Conservation (phyloP, 371 early-diverging fungal species). For the Conidiobolus incongruus region DNA sequence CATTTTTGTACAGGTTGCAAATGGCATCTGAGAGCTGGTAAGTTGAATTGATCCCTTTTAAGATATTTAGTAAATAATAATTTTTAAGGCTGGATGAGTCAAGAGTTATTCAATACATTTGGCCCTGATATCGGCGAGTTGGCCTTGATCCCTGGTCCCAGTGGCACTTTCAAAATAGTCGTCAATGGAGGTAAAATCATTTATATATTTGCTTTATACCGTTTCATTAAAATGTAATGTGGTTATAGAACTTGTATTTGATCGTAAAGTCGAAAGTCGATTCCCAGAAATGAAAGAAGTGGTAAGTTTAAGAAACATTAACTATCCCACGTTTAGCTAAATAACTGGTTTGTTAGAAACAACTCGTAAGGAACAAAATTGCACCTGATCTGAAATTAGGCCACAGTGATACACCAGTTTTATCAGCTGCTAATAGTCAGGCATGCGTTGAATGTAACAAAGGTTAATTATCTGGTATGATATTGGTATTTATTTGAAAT, state of each 20-base stretch:
- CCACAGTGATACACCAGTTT: conserved; percentile 18
- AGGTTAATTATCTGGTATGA: too few species aligned
- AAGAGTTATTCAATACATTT: conserved; percentile 42
- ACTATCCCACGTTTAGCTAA: background rate
- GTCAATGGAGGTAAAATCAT: conserved; percentile 23
- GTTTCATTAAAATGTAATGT: background rate
- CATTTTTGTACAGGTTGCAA: conserved; percentile 24
- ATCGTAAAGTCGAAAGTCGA: conserved; percentile 31
- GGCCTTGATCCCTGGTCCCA: conserved; percentile 31
- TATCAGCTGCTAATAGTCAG: background rate
- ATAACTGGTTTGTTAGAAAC: conserved; percentile 20
- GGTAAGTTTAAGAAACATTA: conserved; percentile 8
- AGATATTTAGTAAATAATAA: too few species aligned
- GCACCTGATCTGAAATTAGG: conserved; percentile 42
- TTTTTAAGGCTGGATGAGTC: conserved; percentile 40
- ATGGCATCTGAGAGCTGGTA: conserved; percentile 9
- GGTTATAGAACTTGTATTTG: conserved; percentile 21
- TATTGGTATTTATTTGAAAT: too few species aligned
- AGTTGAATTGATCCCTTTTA: background rate
- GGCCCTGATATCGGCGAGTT: conserved; percentile 31
- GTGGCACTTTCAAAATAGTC: conserved; percentile 30
- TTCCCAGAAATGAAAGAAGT: conserved; percentile 54
- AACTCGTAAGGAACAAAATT: conserved; percentile 31
- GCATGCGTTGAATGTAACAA: too few species aligned
- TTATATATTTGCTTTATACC: too few species aligned